A percentile compares a stretch with the other conserved stretches of the same genome.
phyloP scores from a whole-genome alignment of 805 yeast genomes.

The Kazachstania kunashirensis region DNA sequence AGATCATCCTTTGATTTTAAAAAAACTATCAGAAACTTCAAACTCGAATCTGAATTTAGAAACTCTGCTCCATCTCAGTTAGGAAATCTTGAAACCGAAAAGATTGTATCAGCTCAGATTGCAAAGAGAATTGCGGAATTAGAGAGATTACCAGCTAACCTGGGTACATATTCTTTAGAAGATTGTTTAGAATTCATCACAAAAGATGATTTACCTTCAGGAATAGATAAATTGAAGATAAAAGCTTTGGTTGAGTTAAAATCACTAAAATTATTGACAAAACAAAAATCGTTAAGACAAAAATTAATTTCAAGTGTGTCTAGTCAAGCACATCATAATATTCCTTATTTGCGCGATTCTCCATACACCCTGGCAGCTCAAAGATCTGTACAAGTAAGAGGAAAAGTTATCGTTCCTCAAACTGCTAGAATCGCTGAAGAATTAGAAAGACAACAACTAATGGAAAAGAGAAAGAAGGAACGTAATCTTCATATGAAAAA shows the following conservation, averaged over 20 bases:
- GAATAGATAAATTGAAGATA: slow-evolving; percentile 51
- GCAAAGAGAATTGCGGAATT: slow-evolving; percentile 49
- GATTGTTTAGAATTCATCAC: slow-evolving; percentile 35
- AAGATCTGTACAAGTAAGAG: slow-evolving; percentile 57
- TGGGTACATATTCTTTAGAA: slow-evolving; percentile 47
- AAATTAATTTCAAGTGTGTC: slow-evolving; percentile 45
- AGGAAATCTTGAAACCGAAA: slow-evolving; percentile 45
- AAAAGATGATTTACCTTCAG: slow-evolving; percentile 37
- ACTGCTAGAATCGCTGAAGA: slow-evolving; percentile 70
- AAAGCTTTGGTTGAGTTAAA: slow-evolving; percentile 62
- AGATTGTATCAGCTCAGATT: slow-evolving; percentile 43
- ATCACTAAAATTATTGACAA: slow-evolving; percentile 51
- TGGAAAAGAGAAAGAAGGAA: slow-evolving; percentile 46
- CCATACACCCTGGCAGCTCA: slow-evolving; percentile 57
- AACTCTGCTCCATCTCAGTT: slow-evolving; percentile 28
- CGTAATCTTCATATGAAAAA: slow-evolving; percentile 42
- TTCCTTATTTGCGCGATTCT: slow-evolving; percentile 41
- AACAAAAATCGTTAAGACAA: slow-evolving; percentile 63
- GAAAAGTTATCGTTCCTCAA: slow-evolving; percentile 60
- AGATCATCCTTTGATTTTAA: slow-evolving; percentile 24
- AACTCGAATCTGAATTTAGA: slow-evolving; percentile 24
- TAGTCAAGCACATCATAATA: slow-evolving; percentile 45
- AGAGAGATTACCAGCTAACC: slow-evolving; percentile 57
- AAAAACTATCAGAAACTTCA: slow-evolving; percentile 24
- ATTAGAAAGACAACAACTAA: slow-evolving; percentile 58